These are phyloP conservation scores for Massariosphaeria phaeospora DNA, from an alignment of 495 filamentous ascomycete species.

Conservation along the genomic window DNA sequence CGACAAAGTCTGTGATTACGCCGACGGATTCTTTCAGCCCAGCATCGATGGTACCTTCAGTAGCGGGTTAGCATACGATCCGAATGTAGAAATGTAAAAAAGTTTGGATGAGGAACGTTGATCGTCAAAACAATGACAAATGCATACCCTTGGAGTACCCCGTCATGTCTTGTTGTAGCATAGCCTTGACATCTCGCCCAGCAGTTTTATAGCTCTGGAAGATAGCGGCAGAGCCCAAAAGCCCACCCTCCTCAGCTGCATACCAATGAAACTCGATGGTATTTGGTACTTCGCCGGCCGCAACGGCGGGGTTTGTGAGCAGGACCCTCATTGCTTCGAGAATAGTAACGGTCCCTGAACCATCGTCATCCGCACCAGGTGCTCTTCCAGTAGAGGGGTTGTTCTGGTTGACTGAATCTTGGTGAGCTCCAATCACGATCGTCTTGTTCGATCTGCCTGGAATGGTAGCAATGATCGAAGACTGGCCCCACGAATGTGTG, in stretches of 20 bases:
- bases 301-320: conserved; percentile 50
- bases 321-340: conserved; percentile 63
- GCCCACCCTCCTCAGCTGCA: conserved; percentile 82
- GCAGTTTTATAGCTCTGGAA: conserved; percentile 74
- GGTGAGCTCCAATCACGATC: conserved; percentile 68
- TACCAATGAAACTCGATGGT: conserved; percentile 97
- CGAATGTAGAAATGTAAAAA: too few relatives aligned
- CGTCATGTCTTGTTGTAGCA: conserved; percentile 99
- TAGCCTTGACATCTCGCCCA: conserved; percentile 77
- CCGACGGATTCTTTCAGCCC: conserved; percentile 83
- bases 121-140: too few relatives aligned
- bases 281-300: conserved; percentile 58
- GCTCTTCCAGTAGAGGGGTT: conserved; percentile 77
- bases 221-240: conserved; percentile 71
- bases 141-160: conserved; percentile 76
- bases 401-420: conserved; percentile 86
- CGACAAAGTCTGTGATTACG: conserved; percentile 89
- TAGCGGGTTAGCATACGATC: too few relatives aligned
- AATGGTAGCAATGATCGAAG: conserved; percentile 84
- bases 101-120: too few relatives aligned
- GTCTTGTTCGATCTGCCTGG: conserved; percentile 81
- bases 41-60: conserved; percentile 82
- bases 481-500: conserved; percentile 77
- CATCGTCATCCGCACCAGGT: conserved; percentile 71
- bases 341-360: conserved; percentile 69